Percentiles rank a stretch among this genome's conserved stretches.
Evolutionary conservation across 2,329 filamentous ascomycete species (phyloP).

Genomic region (Claviceps quebecensis): DNA sequence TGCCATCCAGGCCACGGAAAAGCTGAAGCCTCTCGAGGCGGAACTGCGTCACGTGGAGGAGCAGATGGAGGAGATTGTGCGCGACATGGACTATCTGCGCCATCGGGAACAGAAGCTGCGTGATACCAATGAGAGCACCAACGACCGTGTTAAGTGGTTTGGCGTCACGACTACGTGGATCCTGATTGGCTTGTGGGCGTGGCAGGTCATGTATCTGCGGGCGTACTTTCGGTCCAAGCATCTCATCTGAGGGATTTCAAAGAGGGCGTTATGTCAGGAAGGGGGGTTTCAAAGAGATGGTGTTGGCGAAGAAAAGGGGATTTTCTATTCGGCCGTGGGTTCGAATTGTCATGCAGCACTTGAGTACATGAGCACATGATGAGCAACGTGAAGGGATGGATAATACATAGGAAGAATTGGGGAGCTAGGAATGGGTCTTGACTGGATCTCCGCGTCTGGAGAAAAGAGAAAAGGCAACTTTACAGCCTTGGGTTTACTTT

Average conservation of each 20-base stretch:
- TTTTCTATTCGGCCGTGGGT: neutral
- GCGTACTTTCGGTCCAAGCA: slow-evolving; percentile 72
- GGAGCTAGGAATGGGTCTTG: too few relatives aligned
- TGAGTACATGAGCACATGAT: neutral
- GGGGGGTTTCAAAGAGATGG: neutral
- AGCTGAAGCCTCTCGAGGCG: slow-evolving; percentile 92
- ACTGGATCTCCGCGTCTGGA: too few relatives aligned
- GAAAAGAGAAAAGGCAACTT: too few relatives aligned
- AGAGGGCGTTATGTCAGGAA: slow-evolving; percentile 5
- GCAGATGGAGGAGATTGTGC: slow-evolving; percentile 73
- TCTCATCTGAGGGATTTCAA: slow-evolving; percentile 18
- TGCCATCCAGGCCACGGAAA: slow-evolving; percentile 89
- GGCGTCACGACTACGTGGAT: slow-evolving; percentile 86
- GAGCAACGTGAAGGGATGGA: neutral
- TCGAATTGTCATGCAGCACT: too few relatives aligned
- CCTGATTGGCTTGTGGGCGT: slow-evolving; percentile 75
- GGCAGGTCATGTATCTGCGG: slow-evolving; percentile 95
- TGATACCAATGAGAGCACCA: slow-evolving; percentile 99
- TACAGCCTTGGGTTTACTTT: too few relatives aligned
- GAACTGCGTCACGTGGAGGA: slow-evolving; percentile 90
- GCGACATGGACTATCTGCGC: slow-evolving; percentile 93
- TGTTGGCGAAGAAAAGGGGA: neutral
- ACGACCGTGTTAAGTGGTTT: slow-evolving; percentile 98
- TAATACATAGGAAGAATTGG: too few relatives aligned
- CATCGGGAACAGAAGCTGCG: slow-evolving; percentile 82